Evolutionary conservation across 2,329 filamentous ascomycete species (phyloP).

Genomic region (Macrophomina tecta): DNA sequence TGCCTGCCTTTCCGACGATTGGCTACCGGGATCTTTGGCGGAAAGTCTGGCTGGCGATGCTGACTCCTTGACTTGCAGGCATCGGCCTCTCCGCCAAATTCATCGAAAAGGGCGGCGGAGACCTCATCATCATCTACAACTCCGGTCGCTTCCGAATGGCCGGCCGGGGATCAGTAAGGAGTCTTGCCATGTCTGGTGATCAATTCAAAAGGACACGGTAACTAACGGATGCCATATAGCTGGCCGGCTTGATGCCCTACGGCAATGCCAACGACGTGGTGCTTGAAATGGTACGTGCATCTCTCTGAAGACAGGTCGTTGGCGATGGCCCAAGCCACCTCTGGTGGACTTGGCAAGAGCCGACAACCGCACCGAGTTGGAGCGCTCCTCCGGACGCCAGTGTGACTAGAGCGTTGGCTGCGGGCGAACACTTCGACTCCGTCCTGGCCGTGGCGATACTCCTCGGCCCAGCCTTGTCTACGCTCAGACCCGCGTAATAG

Average conservation of each 20-base stretch:
- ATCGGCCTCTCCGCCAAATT: conserved; percentile 75
- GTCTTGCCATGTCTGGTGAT: background rate
- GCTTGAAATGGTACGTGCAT: conserved; percentile 65
- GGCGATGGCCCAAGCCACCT: too few species aligned
- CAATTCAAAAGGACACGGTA: background rate
- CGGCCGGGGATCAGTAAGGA: conserved; percentile 62
- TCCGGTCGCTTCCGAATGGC: conserved; percentile 76
- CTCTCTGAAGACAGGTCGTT: background rate
- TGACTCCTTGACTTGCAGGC: conserved; percentile 46
- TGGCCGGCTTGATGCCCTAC: conserved; percentile 74
- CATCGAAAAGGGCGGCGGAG: conserved; percentile 70
- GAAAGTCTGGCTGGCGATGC: background rate
- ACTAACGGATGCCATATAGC: conserved; percentile 25
- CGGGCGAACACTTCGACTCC: background rate
- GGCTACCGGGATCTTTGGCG: background rate
- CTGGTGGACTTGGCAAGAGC: too few species aligned
- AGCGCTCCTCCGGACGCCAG: background rate
- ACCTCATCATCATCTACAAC: conserved; percentile 76
- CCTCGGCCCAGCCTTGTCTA: background rate
- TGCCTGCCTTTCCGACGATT: background rate
- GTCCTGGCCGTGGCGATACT: background rate
- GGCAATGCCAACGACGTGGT: conserved; percentile 74
- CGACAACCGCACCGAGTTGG: too few species aligned
- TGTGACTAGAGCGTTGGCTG: background rate
- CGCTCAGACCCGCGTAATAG: background rate